Base-by-base conservation (phyloP, 306 rosid species). In the Clitoria ternatea region DNA sequence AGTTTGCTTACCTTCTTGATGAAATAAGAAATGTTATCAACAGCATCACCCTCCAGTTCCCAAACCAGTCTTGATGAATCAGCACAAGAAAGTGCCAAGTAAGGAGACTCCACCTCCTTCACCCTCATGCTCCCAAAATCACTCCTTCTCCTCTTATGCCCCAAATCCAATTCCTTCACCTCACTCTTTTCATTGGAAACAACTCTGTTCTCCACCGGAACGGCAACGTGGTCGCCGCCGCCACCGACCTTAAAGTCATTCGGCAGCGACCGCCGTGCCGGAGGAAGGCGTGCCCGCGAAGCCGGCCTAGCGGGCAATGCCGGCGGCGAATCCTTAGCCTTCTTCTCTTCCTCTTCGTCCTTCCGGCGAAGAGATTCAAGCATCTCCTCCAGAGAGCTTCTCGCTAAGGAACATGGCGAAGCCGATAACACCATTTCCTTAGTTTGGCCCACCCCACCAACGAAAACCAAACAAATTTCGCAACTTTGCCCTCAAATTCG, bases 331-430 rank as follows among this genome's bases (percentile, higher is more conserved):
- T 95, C 99, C 82, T 87, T 95, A n/a, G n/a, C n/a, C 1, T 96
- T 88, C 75, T 77, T 85, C 56, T 82, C 89, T 36, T 86, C 88
- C 42, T 87, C 87, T 45, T 87, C 92, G 13, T 91, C 99, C 37
- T 67, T 87, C 75, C 85, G 90, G 49, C 92, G 91, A 60, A 95
- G 97, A 40, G 97, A 86, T 74, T 91, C 99, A 9, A 95, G 85
- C 99, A 95, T 95, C 81, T 87, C 99, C 80, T 95, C 99, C 24
- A 95, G 74, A 59, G 97, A 91, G 83, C 99, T 95, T 81, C 95
- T 85, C 67, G 85, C 80, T 62, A 90, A 35, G 61, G 90, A 66
- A 66, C 91, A 60, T 60, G 96, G 87, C 76, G 96, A 84, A 54
- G 87, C 82, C 19, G 99, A 89, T 64, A 83, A 79, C 87, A 89